These are phyloP conservation scores for Fraxinus floribunda DNA, from an alignment of 305 asterid genomes.

Conservation along the genomic window DNA sequence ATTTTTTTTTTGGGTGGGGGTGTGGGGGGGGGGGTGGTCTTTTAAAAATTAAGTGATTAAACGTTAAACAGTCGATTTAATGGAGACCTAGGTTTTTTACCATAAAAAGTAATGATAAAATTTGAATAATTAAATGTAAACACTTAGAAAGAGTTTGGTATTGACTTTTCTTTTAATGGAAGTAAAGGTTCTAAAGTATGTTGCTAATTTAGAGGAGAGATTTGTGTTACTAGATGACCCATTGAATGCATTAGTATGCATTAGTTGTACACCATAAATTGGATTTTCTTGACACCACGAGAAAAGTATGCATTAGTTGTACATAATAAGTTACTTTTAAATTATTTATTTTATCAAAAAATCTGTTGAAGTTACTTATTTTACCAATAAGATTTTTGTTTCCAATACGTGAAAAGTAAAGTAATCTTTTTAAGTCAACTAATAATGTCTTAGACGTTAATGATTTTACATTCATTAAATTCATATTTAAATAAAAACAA, in stretches of 20 bases:
- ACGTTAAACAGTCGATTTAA: no score
- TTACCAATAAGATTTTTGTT: no score
- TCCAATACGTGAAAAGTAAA: neutral
- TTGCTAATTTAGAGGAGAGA: slow-evolving; percentile 32
- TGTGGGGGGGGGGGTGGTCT: neutral
- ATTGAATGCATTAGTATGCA: no score
- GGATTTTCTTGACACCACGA: neutral
- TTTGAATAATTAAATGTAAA: neutral
- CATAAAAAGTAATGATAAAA: neutral
- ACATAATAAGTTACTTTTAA: neutral
- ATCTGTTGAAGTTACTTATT: neutral
- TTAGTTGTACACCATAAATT: no score
- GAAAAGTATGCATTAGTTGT: neutral
- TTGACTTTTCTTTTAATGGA: neutral
- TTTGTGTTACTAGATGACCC: slow-evolving; percentile 24
- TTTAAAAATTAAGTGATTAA: no score
- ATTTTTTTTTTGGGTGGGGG: no score
- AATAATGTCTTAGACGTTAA: no score
- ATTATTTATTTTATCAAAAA: no score
- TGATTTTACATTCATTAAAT: neutral
- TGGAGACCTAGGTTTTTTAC: neutral
- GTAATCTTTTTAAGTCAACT: neutral
- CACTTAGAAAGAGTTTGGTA: neutral
- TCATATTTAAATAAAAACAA: neutral
- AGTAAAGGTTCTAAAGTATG: slow-evolving; percentile 18